Evolutionary conservation across 2,329 filamentous ascomycete species (phyloP).

Genomic region (Xylariaceae sp.): DNA sequence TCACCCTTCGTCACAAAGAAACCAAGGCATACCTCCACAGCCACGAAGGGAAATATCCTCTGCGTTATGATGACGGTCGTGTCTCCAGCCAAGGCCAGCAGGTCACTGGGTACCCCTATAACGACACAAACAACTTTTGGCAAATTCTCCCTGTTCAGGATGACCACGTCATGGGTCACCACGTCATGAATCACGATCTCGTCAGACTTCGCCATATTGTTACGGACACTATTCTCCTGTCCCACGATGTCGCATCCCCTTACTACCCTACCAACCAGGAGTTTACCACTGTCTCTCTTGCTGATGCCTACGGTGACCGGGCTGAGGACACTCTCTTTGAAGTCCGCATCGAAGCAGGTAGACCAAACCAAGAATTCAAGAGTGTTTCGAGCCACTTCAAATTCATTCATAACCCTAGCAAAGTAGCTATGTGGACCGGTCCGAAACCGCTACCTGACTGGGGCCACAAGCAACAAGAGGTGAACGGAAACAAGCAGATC

Average conservation of each 20-base stretch:
- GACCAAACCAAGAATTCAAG: constrained; percentile 78
- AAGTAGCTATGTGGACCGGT: constrained; percentile 99
- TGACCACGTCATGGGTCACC: constrained; percentile 54
- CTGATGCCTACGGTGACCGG: constrained; percentile 69
- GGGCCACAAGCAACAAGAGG: constrained; percentile 96
- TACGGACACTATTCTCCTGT: constrained; percentile 81
- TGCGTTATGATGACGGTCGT: constrained; percentile 94
- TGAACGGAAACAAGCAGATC: constrained; percentile 98
- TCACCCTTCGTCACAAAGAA: constrained; percentile 92
- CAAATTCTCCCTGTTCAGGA: constrained; percentile 74
- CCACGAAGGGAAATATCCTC: constrained; percentile 81
- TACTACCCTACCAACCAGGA: constrained; percentile 98
- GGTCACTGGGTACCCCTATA: constrained; percentile 95
- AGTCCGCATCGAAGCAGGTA: constrained; percentile 82
- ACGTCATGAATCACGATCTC: constrained; percentile 77
- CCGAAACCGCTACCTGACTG: constrained; percentile 92
- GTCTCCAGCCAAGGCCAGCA: constrained; percentile 98
- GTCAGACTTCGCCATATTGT: constrained; percentile 82
- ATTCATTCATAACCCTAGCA: constrained; percentile 87
- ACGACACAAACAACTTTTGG: constrained; percentile 99
- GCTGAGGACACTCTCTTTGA: constrained; percentile 91
- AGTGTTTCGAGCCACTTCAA: constrained; percentile 92
- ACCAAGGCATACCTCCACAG: constrained; percentile 96
- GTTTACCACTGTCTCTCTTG: constrained; percentile 76
- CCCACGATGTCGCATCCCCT: constrained; percentile 95